Percentiles rank a stretch among this genome's conserved stretches.
Evolutionary conservation across 352 stramenopile species (phyloP).

Genomic region (Phytophthora pseudosyringae): DNA sequence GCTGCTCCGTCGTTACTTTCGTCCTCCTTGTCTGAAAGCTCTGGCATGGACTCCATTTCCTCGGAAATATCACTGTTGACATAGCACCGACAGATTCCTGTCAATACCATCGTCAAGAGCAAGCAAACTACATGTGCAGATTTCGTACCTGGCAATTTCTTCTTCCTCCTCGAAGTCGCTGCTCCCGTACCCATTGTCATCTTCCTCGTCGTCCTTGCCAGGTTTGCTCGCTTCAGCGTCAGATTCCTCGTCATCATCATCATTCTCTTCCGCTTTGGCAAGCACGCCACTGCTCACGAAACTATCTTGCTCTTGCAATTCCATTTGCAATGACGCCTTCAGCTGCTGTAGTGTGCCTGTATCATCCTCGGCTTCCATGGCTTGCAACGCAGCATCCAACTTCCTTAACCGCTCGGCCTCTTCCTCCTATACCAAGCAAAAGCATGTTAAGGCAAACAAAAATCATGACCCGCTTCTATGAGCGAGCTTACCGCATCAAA

Average conservation of each 20-base stretch:
- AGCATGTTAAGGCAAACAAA: conserved; percentile 5
- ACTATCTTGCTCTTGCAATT: conserved; percentile 59
- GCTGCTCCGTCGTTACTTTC: conserved; percentile 25
- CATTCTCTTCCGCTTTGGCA: conserved; percentile 19
- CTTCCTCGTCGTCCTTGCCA: conserved; percentile 35
- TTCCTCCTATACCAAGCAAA: conserved; percentile 37
- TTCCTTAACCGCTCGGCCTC: conserved; percentile 65
- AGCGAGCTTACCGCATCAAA: conserved; percentile 56
- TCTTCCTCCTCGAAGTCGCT: conserved; percentile 89
- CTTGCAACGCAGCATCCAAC: conserved; percentile 80
- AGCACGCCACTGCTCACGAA: conserved; percentile 28
- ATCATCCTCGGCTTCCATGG: conserved; percentile 86
- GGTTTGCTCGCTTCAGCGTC: conserved; percentile 12
- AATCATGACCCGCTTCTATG: not conserved
- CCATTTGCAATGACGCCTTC: conserved; percentile 71
- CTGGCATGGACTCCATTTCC: conserved; percentile 60
- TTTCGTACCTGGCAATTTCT: conserved; percentile 65
- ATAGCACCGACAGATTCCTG: not conserved
- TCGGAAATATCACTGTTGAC: conserved; percentile 62
- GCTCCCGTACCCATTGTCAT: conserved; percentile 73
- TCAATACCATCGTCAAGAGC: not conserved
- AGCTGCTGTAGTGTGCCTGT: conserved; percentile 80
- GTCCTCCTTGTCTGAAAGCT: conserved; percentile 60
- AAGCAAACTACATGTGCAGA: not conserved
- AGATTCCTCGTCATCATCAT: conserved; percentile 4